Evolutionary conservation across 2,329 filamentous ascomycete genomes (phyloP).

Genomic region (Daldinia sp.): DNA sequence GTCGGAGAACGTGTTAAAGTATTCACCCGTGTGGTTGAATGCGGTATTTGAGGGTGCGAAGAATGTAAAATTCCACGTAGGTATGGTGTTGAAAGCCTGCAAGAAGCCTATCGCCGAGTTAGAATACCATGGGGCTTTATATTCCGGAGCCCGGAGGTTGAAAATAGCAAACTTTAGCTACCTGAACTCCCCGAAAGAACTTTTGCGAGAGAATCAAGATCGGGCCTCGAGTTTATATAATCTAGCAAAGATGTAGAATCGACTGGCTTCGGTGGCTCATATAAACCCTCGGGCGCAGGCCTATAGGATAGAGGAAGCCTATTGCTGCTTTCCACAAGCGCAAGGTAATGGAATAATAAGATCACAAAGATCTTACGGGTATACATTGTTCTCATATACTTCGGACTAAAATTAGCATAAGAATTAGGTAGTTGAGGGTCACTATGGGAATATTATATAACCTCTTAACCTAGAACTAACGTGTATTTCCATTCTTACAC

Average conservation of each 20-base stretch:
- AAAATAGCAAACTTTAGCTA: background rate
- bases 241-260: background rate
- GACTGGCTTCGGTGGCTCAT: background rate
- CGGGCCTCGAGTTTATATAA: background rate
- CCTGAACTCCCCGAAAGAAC: background rate
- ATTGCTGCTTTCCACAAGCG: background rate
- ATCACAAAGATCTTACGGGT: background rate
- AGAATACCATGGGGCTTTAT: background rate
- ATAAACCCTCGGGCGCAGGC: background rate
- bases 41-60: constrained; percentile 45
- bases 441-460: no score
- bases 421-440: no score
- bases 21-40: constrained; percentile 44
- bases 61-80: constrained; percentile 45
- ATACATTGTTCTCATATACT: background rate
- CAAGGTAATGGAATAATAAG: background rate
- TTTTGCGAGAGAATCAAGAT: background rate
- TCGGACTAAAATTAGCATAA: background rate
- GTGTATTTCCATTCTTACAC: background rate
- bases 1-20: constrained; percentile 40
- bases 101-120: constrained; percentile 38
- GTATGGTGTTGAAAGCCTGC: constrained; percentile 42
- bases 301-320: background rate
- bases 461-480: background rate
- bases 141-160: no score